phyloP scores from a whole-genome alignment of 2,329 filamentous ascomycete species.

The Pseudopithomyces chartarum region DNA sequence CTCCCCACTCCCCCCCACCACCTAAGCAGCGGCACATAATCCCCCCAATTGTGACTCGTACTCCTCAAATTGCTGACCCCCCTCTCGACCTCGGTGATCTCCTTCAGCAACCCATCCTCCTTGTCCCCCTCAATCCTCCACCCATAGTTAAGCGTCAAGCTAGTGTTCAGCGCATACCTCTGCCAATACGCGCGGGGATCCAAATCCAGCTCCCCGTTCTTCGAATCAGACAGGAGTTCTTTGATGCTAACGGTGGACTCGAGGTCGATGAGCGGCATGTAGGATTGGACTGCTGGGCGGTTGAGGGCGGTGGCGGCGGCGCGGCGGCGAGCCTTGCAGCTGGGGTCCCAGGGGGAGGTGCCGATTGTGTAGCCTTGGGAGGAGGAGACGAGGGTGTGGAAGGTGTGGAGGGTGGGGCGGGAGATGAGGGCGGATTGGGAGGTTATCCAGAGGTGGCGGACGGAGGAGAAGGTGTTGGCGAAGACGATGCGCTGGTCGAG shows the following conservation, averaged over 20 bases:
- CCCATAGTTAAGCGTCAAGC: conserved; percentile 79
- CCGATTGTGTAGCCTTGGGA: conserved; percentile 68
- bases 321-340: conserved; percentile 76
- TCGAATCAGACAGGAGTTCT: conserved; percentile 70
- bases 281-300: conserved; percentile 74
- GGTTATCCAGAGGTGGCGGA: conserved; percentile 76
- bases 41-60: conserved; percentile 83
- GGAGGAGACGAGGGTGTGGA: conserved; percentile 60
- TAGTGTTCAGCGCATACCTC: conserved; percentile 76
- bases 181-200: conserved; percentile 77
- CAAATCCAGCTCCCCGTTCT: conserved; percentile 65
- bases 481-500: conserved; percentile 71
- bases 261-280: conserved; percentile 82
- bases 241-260: conserved; percentile 74
- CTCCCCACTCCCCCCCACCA: conserved; percentile 66
- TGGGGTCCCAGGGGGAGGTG: conserved; percentile 83
- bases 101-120: conserved; percentile 68
- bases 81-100: conserved; percentile 77
- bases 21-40: conserved; percentile 78
- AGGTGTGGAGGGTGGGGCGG: conserved; percentile 78
- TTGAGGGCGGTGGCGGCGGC: conserved; percentile 80
- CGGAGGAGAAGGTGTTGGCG: conserved; percentile 77
- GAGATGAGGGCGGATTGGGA: conserved; percentile 80
- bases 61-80: conserved; percentile 76
- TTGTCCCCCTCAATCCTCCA: conserved; percentile 74